Evolutionary conservation across 106 monocot genomes (phyloP).

Genomic region (Xerophyta viscosa): DNA sequence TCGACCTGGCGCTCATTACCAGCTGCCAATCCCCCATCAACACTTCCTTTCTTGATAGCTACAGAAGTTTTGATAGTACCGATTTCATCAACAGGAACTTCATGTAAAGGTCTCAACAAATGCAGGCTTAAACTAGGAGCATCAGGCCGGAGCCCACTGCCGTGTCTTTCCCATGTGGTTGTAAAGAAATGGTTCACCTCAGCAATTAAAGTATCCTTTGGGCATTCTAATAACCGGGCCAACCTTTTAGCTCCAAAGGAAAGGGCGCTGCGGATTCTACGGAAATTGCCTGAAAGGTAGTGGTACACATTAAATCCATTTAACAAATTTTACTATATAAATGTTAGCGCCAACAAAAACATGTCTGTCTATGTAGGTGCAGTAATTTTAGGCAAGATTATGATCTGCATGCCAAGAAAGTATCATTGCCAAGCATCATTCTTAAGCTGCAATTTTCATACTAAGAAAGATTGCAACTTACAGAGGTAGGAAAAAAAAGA

Average conservation of each 20-base stretch:
- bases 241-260: constrained; percentile 75
- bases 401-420: no score
- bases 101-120: constrained; percentile 9
- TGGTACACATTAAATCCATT: neutral
- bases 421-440: no score
- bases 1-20: constrained; percentile 11
- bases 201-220: constrained; percentile 33
- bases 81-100: constrained; percentile 13
- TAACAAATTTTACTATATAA: no score
- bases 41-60: constrained; percentile 10
- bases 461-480: no score
- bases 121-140: constrained; percentile 17
- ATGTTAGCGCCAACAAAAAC: no score
- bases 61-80: constrained; percentile 4
- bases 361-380: no score
- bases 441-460: no score
- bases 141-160: constrained; percentile 59
- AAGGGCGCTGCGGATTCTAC: constrained; percentile 74
- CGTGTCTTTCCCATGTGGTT: constrained; percentile 78
- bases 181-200: constrained; percentile 76
- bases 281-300: constrained; percentile 59
- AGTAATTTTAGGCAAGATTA: no score
- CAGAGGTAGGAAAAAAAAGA: no score
- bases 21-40: constrained; percentile 3
- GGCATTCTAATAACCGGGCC: constrained; percentile 54